Base-by-base conservation (phyloP, 306 rosid species). In the Dalbergia oliveri region DNA sequence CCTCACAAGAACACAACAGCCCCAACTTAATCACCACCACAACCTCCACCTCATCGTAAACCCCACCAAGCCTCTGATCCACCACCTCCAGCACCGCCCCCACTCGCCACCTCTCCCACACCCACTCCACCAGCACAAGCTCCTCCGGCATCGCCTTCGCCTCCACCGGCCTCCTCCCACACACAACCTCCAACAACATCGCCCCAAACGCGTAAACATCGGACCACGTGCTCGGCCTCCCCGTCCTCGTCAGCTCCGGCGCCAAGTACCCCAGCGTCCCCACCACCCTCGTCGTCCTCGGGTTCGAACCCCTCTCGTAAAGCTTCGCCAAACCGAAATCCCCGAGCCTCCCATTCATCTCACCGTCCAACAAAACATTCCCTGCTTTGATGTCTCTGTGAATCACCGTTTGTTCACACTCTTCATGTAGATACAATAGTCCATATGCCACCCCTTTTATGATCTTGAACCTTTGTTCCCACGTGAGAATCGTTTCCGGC, bases 361-460 rank as follows among this genome's bases (percentile, higher is more conserved):
- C 92, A 12, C 71, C 61, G 64, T 90, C 94, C n/a, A 90, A 77
- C 12, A 90, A 60, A 41, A 90, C 89, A 31, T 90, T 90, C 63
- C 88, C 92, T 1, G 94, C 94, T 80, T 90, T 90, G 0, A 90
- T 80, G 69, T 90, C 91, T 63, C 94, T 82, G 81, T 90, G 94
- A 78, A 86, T 84, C 86, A 90, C 94, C 45, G 87, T 66, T n/a
- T 90, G 88, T 50, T 88, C 94, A 88, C 94, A 88, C 60, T 86
- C 94, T 23, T 90, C 91, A 11, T 90, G 94, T 18, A 90, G 34
- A 76, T 90, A 90, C 21, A 90, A 77, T 2, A 90, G 41, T 8
- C 89, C 94, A 1, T 59, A 84, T 72, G 90, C 92, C n/a, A 88
- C 92, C 4, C 91, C 90, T 35, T 86, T 88, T 51, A 88, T 60